Evolutionary conservation across 1,284 basidiomycete genomes (phyloP).

Genomic region (Porodaedalea pini): DNA sequence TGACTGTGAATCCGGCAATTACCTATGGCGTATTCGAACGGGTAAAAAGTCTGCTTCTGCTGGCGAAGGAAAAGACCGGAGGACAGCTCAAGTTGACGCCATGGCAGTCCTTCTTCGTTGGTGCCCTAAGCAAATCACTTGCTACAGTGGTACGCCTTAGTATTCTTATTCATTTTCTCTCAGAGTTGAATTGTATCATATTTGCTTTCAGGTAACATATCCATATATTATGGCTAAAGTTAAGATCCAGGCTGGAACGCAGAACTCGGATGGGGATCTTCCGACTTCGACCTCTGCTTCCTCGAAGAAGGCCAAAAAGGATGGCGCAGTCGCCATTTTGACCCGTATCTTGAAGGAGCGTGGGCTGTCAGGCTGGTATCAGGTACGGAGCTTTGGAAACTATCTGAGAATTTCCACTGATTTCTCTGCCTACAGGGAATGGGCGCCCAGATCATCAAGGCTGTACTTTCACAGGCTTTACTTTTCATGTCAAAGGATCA

Average conservation of each 20-base stretch:
- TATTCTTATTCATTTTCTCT: background rate
- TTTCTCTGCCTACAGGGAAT: slow-evolving; percentile 58
- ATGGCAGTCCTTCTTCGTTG: slow-evolving; percentile 79
- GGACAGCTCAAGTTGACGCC: slow-evolving; percentile 66
- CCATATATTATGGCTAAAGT: slow-evolving; percentile 98
- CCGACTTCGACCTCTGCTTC: slow-evolving; percentile 34
- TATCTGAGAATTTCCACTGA: background rate
- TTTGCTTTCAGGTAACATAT: slow-evolving; percentile 67
- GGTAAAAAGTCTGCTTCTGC: slow-evolving; percentile 69
- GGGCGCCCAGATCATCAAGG: slow-evolving; percentile 88
- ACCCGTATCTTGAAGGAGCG: slow-evolving; percentile 69
- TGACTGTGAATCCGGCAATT: slow-evolving; percentile 97
- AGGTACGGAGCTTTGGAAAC: slow-evolving; percentile 53
- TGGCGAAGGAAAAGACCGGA: slow-evolving; percentile 50
- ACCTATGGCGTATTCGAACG: slow-evolving; percentile 97
- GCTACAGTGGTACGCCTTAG: slow-evolving; percentile 80
- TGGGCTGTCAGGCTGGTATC: slow-evolving; percentile 91
- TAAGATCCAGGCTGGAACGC: slow-evolving; percentile 83
- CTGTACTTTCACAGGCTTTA: slow-evolving; percentile 80
- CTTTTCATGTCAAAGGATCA: slow-evolving; percentile 82
- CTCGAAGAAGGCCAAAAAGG: slow-evolving; percentile 48
- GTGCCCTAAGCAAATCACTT: slow-evolving; percentile 93
- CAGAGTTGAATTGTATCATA: background rate
- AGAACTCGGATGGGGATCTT: slow-evolving; percentile 43
- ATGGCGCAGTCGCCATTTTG: slow-evolving; percentile 77